Evolutionary conservation across 371 early-diverging fungal genomes (phyloP), one percentile per base, ranked within the genome.

Genomic region (Gilbertella persicaria): DNA sequence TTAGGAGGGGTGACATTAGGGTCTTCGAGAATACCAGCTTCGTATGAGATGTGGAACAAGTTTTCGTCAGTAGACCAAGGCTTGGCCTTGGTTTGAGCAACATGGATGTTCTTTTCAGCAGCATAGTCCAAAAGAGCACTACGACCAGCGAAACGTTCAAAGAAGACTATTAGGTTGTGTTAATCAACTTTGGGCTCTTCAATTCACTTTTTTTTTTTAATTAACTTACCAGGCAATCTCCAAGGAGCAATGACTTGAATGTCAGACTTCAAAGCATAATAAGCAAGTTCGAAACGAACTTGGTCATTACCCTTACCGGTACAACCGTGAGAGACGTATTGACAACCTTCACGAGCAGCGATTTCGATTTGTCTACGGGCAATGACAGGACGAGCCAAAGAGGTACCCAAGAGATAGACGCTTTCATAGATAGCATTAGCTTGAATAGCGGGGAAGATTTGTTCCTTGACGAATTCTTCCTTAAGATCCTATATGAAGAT

Each of bases 31-130:
- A 96, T 93, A 69, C 96, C 97, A 57, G 96, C 98, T 78, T 97
- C 98, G 64, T 92, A 96, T 26, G 94, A 93, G 75, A 96, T 97
- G 78, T 97, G 98, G 89, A 90, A 97, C 69, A 98, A 71, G 85
- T 97, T 98, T 79, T 96, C 98, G 74, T 98, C 98, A n/a, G 96
- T 96, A 12, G 94, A 93, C 96, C 96, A 98, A 38, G 98, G 97
- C 85, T 96, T 95, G 70, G 92, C 87, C 29, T 88, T 84, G 17
- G 98, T 97, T 79, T 98, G 98, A 49, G 87, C 81, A 23, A 98
- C 98, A 8, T 95, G 97, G 57, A 98, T 92, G 60, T 78, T 79
- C 89, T 92, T 95, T 60, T 90, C 78, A 7, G 84, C 88, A 26
- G 98, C 98, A 59, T 89, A 98, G 53, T 84, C 95, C 50, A 98